Percentiles rank a stretch among this genome's conserved stretches.
phyloP scores from a whole-genome alignment of 768 basidiomycete genomes.

The Mycena crocata region DNA sequence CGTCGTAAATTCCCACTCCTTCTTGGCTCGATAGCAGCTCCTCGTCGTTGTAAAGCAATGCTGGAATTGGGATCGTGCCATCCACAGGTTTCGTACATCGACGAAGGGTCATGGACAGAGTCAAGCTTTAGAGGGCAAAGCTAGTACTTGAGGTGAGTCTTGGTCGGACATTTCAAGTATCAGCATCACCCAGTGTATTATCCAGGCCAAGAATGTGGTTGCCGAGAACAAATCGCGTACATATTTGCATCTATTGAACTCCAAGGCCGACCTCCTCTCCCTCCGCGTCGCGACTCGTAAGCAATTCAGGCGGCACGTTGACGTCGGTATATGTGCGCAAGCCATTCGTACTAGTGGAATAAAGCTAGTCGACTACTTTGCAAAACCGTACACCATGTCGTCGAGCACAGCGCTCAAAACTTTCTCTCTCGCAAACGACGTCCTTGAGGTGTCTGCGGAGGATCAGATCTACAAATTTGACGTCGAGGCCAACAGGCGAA shows the following conservation, averaged over 20 bases:
- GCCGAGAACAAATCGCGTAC: too few species aligned
- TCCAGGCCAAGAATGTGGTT: too few species aligned
- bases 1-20: constrained; percentile 90
- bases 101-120: constrained; percentile 60
- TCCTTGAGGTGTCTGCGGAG: constrained; percentile 76
- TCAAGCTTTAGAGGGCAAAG: neutral
- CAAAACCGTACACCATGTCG: too few species aligned
- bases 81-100: constrained; percentile 70
- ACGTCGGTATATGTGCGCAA: neutral
- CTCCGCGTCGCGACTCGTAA: too few species aligned
- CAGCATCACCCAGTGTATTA: too few species aligned
- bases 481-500: constrained; percentile 69
- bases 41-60: constrained; percentile 86
- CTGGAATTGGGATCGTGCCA: constrained; percentile 82
- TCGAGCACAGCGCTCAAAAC: constrained; percentile 76
- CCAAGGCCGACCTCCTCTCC: too few species aligned
- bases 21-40: constrained; percentile 79
- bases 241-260: too few species aligned
- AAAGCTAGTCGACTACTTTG: too few species aligned
- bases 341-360: too few species aligned
- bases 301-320: neutral
- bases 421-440: constrained; percentile 78
- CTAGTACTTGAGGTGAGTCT: neutral
- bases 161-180: too few species aligned
- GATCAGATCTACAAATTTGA: constrained; percentile 87